phyloP scores from a whole-genome alignment of 768 basidiomycete species.

The Leccinum uliginosum region DNA sequence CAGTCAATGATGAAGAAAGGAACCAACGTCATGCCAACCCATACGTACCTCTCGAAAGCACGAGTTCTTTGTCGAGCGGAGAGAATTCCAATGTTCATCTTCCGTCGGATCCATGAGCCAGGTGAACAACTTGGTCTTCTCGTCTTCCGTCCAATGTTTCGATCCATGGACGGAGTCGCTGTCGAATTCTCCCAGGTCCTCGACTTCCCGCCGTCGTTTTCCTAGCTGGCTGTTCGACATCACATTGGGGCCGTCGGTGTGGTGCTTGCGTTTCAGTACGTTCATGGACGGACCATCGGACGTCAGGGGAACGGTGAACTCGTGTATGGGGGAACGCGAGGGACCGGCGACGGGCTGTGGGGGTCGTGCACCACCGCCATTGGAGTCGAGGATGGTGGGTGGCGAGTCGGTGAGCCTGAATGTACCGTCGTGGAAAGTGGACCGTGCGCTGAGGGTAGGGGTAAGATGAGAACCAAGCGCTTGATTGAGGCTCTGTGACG shows the following conservation, averaged over 20 bases:
- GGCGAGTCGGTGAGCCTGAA: conserved; percentile 31
- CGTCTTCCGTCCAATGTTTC: conserved; percentile 83
- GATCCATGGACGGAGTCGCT: conserved; percentile 51
- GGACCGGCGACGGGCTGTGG: conserved; percentile 27
- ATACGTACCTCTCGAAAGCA: conserved; percentile 67
- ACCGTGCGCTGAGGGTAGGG: conserved; percentile 33
- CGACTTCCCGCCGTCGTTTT: conserved; percentile 30
- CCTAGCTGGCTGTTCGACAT: conserved; percentile 23
- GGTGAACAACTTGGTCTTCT: conserved; percentile 70
- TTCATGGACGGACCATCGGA: conserved; percentile 22
- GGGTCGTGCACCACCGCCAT: conserved; percentile 19
- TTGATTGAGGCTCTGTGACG: conserved; percentile 51
- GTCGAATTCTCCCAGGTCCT: conserved; percentile 29
- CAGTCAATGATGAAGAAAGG: conserved; percentile 1
- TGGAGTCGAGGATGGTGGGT: conserved; percentile 29
- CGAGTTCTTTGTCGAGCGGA: conserved; percentile 77
- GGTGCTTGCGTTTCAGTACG: conserved; percentile 45
- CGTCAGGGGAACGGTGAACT: conserved; percentile 28
- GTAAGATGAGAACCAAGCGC: conserved; percentile 53
- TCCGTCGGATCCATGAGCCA: conserved; percentile 72
- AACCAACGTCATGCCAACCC: not conserved
- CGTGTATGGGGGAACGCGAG: conserved; percentile 32
- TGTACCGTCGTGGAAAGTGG: conserved; percentile 27
- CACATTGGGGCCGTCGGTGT: conserved; percentile 31
- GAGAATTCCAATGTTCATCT: conserved; percentile 75